A percentile compares a stretch with the other conserved stretches of the same genome.
Evolutionary conservation across 768 basidiomycete species (phyloP).

Genomic region (Trametes villosa): DNA sequence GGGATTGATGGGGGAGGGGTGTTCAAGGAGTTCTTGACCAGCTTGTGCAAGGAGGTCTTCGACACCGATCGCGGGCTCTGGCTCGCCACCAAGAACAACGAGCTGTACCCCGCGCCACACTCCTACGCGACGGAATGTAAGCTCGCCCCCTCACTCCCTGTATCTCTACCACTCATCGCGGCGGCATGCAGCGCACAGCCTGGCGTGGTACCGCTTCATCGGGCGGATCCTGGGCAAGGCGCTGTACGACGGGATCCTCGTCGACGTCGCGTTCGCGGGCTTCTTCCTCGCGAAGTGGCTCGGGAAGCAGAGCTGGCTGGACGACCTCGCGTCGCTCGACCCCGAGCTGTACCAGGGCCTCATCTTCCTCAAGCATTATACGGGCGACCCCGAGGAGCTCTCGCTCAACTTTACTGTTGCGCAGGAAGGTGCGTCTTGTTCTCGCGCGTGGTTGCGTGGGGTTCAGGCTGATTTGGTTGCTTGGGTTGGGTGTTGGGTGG

Average conservation of each 20-base stretch:
- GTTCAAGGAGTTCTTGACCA: slow-evolving; percentile 98
- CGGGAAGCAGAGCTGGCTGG: slow-evolving; percentile 87
- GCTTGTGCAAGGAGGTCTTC: slow-evolving; percentile 90
- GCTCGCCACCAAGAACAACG: slow-evolving; percentile 88
- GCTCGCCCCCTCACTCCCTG: slow-evolving; percentile 30
- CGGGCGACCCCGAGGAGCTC: slow-evolving; percentile 84
- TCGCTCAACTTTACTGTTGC: slow-evolving; percentile 89
- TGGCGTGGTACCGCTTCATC: slow-evolving; percentile 93
- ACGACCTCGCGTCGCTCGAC: slow-evolving; percentile 91
- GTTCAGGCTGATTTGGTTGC: too few species aligned
- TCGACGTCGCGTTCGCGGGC: slow-evolving; percentile 92
- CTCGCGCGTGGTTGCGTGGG: neutral
- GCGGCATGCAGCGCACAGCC: slow-evolving; percentile 65
- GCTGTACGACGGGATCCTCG: slow-evolving; percentile 92
- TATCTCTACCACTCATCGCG: neutral
- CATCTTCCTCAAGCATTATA: slow-evolving; percentile 90
- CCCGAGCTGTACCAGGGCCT: slow-evolving; percentile 92
- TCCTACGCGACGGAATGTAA: slow-evolving; percentile 86
- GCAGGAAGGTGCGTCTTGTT: slow-evolving; percentile 65
- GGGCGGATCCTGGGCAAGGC: slow-evolving; percentile 96
- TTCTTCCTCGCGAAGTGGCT: slow-evolving; percentile 98
- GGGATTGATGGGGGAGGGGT: slow-evolving; percentile 97
- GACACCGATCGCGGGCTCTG: slow-evolving; percentile 94
- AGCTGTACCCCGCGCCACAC: slow-evolving; percentile 95
- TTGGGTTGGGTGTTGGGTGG: too few species aligned